Base-by-base conservation (phyloP, 2,329 filamentous ascomycete species). In the Talaromyces islandicus region DNA sequence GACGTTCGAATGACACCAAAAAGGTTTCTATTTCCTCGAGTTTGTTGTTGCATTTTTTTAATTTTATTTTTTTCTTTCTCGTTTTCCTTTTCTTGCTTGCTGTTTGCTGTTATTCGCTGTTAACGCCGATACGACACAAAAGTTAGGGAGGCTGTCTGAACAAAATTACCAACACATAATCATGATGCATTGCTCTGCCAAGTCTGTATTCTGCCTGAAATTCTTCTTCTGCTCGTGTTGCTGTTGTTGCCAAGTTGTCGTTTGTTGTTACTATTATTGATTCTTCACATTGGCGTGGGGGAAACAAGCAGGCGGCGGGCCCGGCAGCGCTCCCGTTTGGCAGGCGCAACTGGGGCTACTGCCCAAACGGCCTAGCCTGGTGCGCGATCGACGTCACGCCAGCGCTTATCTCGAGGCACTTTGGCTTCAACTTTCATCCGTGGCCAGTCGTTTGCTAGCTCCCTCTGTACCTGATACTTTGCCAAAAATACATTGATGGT, bases 61-160 rank as follows among this genome's bases (percentile, higher is more conserved):
- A n/a, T n/a, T n/a, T n/a, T n/a, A n/a, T n/a, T n/a, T n/a, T 27
- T 52, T 41, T 25, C 55, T 58, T 27, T 46, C 50, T 57, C 14
- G 19, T 29, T 25, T 54, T 58, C 54, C 27, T 52, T 53, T 56
- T 59, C 14, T 19, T 24, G 10, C 54, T 25, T 41, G 9, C 38
- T 21, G n/a, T 55, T 30, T 35, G 46, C 24, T n/a, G 35, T 30
- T 54, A 19, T 7, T 56, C 35, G 55, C 46, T 38, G 21, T 35
- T 57, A 50, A 58, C 58, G 51, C 58, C 35, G 48, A 54, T 57
- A 61, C 25, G 59, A 59, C 24, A 48, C 58, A 63, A 63, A 63
- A 61, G 61, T 60, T 61, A 59, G 59, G 61, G 61, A 58, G 61
- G 61, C 56, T 63, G 61, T 63, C 61, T 63, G 61, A 63, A 61